phyloP scores from a whole-genome alignment of 352 stramenopile genomes.

The Globisporangium irregulare region DNA sequence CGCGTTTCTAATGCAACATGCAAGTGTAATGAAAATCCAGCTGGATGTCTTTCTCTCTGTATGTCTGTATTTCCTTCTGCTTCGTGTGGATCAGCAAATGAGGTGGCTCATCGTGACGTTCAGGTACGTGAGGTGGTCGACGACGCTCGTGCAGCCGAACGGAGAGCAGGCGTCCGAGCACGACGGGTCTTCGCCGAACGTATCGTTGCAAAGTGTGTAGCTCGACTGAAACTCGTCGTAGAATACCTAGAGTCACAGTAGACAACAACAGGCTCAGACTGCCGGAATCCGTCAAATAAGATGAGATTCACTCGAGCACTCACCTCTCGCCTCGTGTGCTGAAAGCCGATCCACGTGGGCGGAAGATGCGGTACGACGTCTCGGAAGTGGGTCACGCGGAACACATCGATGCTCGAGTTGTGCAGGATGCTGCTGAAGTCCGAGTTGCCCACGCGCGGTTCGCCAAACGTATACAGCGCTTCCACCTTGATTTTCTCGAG shows the following conservation, averaged over 20 bases:
- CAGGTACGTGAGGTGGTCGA: conserved; percentile 85
- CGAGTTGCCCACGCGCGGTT: conserved; percentile 69
- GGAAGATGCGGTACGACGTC: conserved; percentile 79
- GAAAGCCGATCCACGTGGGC: conserved; percentile 70
- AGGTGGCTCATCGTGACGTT: conserved; percentile 89
- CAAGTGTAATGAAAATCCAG: not conserved
- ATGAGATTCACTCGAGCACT: not conserved
- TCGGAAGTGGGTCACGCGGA: conserved; percentile 73
- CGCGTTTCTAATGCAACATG: conserved; percentile 6
- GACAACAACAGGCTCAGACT: not conserved
- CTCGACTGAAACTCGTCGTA: conserved; percentile 74
- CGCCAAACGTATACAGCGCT: conserved; percentile 71
- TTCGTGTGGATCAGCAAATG: conserved; percentile 46
- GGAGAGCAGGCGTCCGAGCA: conserved; percentile 75
- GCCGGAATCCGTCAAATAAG: too few species aligned
- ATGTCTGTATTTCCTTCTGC: not conserved
- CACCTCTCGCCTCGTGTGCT: conserved; percentile 75
- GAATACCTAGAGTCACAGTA: conserved; percentile 47
- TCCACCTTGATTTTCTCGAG: conserved; percentile 54
- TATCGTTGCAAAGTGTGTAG: conserved; percentile 56
- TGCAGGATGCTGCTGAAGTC: conserved; percentile 58
- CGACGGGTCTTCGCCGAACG: conserved; percentile 55
- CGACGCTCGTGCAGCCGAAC: conserved; percentile 76
- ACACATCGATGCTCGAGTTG: conserved; percentile 56
- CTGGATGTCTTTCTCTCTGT: not conserved